Evolutionary conservation across 257 asterid species (phyloP).

Genomic region (Lycium barbarum): DNA sequence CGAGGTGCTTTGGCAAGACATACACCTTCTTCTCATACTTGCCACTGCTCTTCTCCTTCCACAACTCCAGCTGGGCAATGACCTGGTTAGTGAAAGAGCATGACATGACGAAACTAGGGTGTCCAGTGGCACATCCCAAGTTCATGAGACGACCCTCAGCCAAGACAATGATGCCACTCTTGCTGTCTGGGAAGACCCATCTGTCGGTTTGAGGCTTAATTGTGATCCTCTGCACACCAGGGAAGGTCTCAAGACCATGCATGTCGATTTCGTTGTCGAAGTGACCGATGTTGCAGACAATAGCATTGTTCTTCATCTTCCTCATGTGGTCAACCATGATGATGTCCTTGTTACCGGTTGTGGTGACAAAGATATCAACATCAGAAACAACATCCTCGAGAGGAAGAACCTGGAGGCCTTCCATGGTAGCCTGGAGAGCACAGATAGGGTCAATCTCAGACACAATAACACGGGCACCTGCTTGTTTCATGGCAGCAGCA

Average conservation of each 20-base stretch:
- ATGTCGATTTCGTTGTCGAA: constrained; percentile 70
- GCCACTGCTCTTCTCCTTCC: constrained; percentile 58
- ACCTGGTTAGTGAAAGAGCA: constrained; percentile 74
- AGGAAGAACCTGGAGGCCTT: constrained; percentile 64
- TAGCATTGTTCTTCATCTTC: constrained; percentile 70
- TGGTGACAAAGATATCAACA: constrained; percentile 70
- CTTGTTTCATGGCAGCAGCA: constrained; percentile 66
- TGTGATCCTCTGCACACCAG: constrained; percentile 60
- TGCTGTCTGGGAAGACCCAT: constrained; percentile 63
- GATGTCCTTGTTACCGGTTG: constrained; percentile 74
- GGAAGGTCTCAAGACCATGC: constrained; percentile 63
- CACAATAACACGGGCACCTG: constrained; percentile 66
- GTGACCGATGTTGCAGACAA: constrained; percentile 75
- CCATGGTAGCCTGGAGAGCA: constrained; percentile 72
- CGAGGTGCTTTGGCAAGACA: constrained; percentile 66
- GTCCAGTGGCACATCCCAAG: constrained; percentile 74
- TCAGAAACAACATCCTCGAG: constrained; percentile 60
- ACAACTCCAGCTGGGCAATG: constrained; percentile 68
- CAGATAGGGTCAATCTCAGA: constrained; percentile 72
- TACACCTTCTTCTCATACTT: constrained; percentile 68
- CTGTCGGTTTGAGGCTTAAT: constrained; percentile 71
- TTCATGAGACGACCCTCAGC: constrained; percentile 76
- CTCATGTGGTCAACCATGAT: constrained; percentile 66
- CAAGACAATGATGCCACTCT: constrained; percentile 50
- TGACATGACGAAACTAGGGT: constrained; percentile 72